Base-by-base conservation (phyloP, 306 rosid genomes). In the barrel medic (Medicago truncatula) region DNA sequence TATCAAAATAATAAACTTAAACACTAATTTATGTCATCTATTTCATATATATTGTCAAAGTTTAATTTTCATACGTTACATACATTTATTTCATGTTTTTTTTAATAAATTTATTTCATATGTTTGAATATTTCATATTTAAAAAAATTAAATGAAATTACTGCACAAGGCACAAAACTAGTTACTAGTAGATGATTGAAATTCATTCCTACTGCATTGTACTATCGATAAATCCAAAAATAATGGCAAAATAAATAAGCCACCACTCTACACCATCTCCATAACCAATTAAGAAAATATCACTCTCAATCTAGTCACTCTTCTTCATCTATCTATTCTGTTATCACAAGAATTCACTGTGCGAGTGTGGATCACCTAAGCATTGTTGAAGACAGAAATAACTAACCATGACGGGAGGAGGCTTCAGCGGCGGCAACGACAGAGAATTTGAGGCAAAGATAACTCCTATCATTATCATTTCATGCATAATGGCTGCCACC, bases 401-500 rank as follows among this genome's bases (percentile, higher is more conserved):
- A 75, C 12, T 38, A 76, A 71, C 36, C 78, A 91, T 91, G 97
- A 71, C 92, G 1, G 91, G 82, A 7, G 91, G 89, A 83, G 95
- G 88, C 3, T 76, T 91, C 49, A 13, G 85, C 14, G 15, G 58
- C 53, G 73, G 76, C 68, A 36, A 28, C 8, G 36, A 71, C 14
- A 40, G 71, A 12, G 90, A 83, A 15, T 88, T 86, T 25, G 98
- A 93, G 80, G 96, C 98, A 15, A 93, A 91, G 87, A 83, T 91
- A 81, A 91, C 98, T 7, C 96, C 93, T 13, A 83, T 90, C 43
- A 93, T 94, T 75, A 73, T 94, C 18, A 83, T 92, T 65, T 94
- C 93, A n/a, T 92, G 95, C 71, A 70, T 91, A 2, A 86, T 91
- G 93, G 98, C 97, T 0, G 92, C 98, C 47, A 93, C 97, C 21